Conservation (phyloP, 225 moss, liverwort and hornwort species). For the Bryum argenteum region DNA sequence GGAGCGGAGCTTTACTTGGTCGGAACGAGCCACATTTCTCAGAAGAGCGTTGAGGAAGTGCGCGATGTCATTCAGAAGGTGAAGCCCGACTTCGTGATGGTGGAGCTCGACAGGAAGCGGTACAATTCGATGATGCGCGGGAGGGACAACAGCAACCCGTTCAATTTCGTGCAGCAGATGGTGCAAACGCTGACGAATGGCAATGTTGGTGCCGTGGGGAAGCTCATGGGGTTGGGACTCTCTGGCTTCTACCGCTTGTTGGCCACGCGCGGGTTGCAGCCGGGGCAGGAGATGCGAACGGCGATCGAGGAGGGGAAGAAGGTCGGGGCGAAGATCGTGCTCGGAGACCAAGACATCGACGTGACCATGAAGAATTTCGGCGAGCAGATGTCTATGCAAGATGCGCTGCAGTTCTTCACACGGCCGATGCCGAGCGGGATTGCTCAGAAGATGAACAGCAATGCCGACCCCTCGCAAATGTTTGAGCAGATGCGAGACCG, state of each 20-base stretch:
- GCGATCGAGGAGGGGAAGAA: constrained; percentile 42
- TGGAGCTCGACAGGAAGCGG: constrained; percentile 78
- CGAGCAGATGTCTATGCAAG: constrained; percentile 44
- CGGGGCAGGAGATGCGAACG: constrained; percentile 62
- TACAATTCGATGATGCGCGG: constrained; percentile 52
- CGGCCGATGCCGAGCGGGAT: constrained; percentile 35
- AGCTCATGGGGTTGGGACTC: constrained; percentile 64
- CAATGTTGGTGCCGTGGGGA: constrained; percentile 55
- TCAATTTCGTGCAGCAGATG: constrained; percentile 65
- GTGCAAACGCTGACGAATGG: constrained; percentile 56
- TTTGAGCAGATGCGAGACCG: constrained; percentile 43
- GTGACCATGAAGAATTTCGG: constrained; percentile 41
- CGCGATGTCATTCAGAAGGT: constrained; percentile 69
- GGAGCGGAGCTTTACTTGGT: constrained; percentile 68
- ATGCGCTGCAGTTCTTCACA: constrained; percentile 37
- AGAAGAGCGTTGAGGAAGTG: constrained; percentile 66
- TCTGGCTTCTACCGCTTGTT: constrained; percentile 62
- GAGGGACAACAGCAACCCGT: constrained; percentile 36
- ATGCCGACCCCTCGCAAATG: constrained; percentile 28
- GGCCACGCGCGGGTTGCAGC: constrained; percentile 54
- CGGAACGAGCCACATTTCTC: constrained; percentile 74
- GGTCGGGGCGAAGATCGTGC: constrained; percentile 36
- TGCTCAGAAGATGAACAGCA: constrained; percentile 24
- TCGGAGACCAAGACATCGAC: constrained; percentile 43
- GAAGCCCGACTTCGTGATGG: constrained; percentile 71